phyloP scores from a whole-genome alignment of 2,329 filamentous ascomycete genomes.

The Calonectria hawksworthii region DNA sequence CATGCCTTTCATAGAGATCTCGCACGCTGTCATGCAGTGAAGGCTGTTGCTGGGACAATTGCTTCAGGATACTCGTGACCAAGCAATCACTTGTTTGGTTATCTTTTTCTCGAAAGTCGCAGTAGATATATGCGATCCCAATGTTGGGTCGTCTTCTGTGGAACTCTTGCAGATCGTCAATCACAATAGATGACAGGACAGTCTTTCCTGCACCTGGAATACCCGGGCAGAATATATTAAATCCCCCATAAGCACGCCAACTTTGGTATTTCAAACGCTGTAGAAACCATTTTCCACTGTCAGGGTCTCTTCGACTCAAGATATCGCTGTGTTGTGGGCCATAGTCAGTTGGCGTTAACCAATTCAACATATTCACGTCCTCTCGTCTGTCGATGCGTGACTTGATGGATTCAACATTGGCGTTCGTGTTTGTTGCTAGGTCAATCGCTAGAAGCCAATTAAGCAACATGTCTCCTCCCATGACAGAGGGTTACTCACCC shows the following conservation, averaged over 20 bases:
- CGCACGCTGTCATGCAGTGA: neutral
- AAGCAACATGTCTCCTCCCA: neutral
- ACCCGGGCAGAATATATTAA: neutral
- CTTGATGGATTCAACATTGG: neutral
- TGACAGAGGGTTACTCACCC: neutral
- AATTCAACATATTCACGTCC: neutral
- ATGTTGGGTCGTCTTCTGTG: neutral
- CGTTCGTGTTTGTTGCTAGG: neutral
- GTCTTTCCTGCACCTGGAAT: slow-evolving; percentile 7
- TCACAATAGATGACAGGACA: neutral
- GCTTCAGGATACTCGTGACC: neutral
- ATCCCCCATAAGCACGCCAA: neutral
- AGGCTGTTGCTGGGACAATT: neutral
- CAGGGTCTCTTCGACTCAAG: neutral
- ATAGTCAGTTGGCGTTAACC: neutral
- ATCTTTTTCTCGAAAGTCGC: neutral
- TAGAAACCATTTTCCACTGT: neutral
- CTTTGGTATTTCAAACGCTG: neutral
- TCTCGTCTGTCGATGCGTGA: neutral
- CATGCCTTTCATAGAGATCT: neutral
- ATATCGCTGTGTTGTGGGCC: neutral
- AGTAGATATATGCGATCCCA: neutral
- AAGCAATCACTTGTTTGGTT: neutral
- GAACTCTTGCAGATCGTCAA: neutral
- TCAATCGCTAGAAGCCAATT: neutral